Base-by-base conservation (phyloP, 495 filamentous ascomycete genomes). In the Rhizodiscina lignyota region DNA sequence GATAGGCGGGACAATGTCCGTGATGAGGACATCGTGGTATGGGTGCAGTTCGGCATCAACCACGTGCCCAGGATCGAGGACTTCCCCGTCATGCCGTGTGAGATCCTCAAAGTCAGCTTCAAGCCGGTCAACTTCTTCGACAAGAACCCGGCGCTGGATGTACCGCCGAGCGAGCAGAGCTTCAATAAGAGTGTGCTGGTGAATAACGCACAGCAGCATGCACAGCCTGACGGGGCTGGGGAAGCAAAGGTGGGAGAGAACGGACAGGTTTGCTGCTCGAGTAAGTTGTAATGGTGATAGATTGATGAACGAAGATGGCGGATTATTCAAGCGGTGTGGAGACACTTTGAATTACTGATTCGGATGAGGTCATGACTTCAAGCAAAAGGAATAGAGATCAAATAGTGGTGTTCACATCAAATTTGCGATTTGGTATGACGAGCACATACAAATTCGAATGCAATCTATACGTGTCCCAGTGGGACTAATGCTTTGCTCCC, bases 91-190 rank as follows among this genome's bases (percentile, higher is more conserved):
- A 83, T 83, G 78, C 69, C 71, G 21, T 56, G 65, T 62, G 66
- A 83, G 64, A 61, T 67, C 45, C 44, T 74, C 36, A 52, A 69
- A 50, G 70, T 73, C 12, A 60, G 62, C 44, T 38, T 84, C 36
- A 73, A 76, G 51, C 79, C 77, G 0, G 69, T 68, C 23, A 77
- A 79, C 19, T 83, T 83, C 61, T 85, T 83, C 53, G 69, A 71
- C 19, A 64, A 62, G 55, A 83, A 83, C 45, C 79, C 79, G 3
- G 75, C 77, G 11, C 37, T 83, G 21, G 79, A 85, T 56, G 79
- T 85, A n/a, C 68, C 77, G 18, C 66, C 71, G 8, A 64, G 59
- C 38, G 64, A 51, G 32, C 70, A 73, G 55, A 49, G 42, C 28
- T 48, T 59, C 22, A 73, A 72, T 41, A 48, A 58, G 39, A 69